Evolutionary conservation across 169 alveolate genomes (phyloP).

Genomic region (Pseudocohnilembus persalinus): DNA sequence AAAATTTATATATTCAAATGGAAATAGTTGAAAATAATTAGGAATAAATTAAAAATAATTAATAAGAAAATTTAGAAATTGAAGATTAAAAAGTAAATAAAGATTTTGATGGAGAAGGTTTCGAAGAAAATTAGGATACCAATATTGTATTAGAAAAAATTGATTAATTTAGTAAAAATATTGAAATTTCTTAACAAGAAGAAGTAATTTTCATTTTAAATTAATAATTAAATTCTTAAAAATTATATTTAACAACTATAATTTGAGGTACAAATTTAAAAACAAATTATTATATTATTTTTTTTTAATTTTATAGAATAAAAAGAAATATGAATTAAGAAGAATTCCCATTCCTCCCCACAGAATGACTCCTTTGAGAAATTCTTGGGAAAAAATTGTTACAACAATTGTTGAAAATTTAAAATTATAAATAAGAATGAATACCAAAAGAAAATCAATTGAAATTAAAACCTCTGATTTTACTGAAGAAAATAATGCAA

Average conservation of each 20-base stretch:
- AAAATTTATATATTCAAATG: background rate
- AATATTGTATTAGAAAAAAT: conserved; percentile 23
- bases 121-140: conserved; percentile 5
- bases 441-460: conserved; percentile 88
- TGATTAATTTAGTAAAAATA: conserved; percentile 18
- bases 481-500: conserved; percentile 81
- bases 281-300: too few relatives aligned
- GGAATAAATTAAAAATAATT: too few relatives aligned
- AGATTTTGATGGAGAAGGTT: conserved; percentile 17
- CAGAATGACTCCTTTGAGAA: conserved; percentile 90
- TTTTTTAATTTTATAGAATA: conserved; percentile 15
- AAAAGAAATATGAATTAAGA: conserved; percentile 69
- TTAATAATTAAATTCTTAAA: background rate
- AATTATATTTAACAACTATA: background rate
- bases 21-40: background rate
- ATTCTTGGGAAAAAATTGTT: conserved; percentile 90
- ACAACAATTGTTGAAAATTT: conserved; percentile 94
- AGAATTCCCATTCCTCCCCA: conserved; percentile 92
- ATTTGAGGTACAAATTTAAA: too few relatives aligned
- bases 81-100: background rate
- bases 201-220: background rate
- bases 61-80: too few relatives aligned
- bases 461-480: conserved; percentile 83
- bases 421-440: conserved; percentile 95
- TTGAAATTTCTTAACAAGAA: conserved; percentile 18